phyloP scores from a whole-genome alignment of 768 basidiomycete species.

The Cystofilobasidium macerans region DNA sequence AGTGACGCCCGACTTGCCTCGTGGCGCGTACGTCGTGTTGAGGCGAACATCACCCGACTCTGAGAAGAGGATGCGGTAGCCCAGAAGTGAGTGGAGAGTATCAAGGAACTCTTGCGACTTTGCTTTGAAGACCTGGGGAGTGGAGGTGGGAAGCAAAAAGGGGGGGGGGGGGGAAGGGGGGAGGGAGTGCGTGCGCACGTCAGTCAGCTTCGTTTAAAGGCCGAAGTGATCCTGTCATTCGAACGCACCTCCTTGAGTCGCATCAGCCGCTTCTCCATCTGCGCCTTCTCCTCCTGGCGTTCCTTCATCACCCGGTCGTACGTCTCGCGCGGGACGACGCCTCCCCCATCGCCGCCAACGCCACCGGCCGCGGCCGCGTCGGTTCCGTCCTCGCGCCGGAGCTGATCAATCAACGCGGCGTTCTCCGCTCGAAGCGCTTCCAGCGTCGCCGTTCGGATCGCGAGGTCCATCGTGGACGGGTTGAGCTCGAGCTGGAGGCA shows the following conservation, averaged over 20 bases:
- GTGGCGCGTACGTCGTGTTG: conserved; percentile 79
- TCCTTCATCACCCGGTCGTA: conserved; percentile 62
- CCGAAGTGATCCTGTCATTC: background rate
- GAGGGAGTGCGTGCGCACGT: background rate
- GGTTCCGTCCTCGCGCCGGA: conserved; percentile 42
- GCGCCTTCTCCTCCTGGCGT: conserved; percentile 55
- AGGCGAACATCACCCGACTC: conserved; percentile 79
- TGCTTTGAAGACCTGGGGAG: conserved; percentile 57
- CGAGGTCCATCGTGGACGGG: conserved; percentile 72
- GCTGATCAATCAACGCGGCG: conserved; percentile 57
- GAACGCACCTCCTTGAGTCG: conserved; percentile 64
- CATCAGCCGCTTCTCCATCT: conserved; percentile 67
- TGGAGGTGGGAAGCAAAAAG: background rate
- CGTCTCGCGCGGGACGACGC: conserved; percentile 64
- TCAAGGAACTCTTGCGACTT: conserved; percentile 87
- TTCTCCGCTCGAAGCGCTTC: conserved; percentile 73
- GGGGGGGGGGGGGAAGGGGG: background rate
- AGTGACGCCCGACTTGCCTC: conserved; percentile 73
- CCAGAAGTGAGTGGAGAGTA: conserved; percentile 76
- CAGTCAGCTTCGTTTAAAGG: background rate
- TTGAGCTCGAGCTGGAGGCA: conserved; percentile 59
- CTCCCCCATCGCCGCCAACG: conserved; percentile 43
- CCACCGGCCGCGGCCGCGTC: conserved; percentile 36
- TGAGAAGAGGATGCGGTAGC: conserved; percentile 82
- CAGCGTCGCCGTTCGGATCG: conserved; percentile 61